These are phyloP conservation scores for Orobanche coerulescens DNA, from an alignment of 257 asterid genomes.

Conservation along the genomic window DNA sequence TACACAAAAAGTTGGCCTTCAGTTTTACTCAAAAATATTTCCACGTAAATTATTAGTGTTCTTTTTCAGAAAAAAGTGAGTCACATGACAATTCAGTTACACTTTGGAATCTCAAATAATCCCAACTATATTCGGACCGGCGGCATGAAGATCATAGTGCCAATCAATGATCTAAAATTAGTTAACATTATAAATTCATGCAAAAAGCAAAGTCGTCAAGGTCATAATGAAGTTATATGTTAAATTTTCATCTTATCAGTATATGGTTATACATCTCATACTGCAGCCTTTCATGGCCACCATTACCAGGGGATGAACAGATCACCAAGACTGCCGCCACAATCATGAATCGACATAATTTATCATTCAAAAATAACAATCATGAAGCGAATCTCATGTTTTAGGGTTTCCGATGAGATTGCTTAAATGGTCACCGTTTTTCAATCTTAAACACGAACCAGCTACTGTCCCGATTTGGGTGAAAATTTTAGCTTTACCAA, in stretches of 20 bases:
- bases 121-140: too few relatives aligned
- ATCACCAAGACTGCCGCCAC: too few relatives aligned
- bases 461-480: too few relatives aligned
- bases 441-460: too few relatives aligned
- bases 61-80: not conserved
- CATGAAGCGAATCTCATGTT: too few relatives aligned
- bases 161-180: too few relatives aligned
- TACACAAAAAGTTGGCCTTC: not conserved
- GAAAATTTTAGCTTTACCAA: too few relatives aligned
- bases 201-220: too few relatives aligned
- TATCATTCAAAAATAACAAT: not conserved
- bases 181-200: too few relatives aligned
- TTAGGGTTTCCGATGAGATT: too few relatives aligned
- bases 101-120: not conserved
- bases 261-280: not conserved
- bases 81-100: not conserved
- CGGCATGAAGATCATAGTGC: too few relatives aligned
- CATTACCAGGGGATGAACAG: not conserved
- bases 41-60: not conserved
- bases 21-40: not conserved
- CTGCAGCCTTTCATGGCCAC: not conserved
- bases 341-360: not conserved
- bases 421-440: too few relatives aligned
- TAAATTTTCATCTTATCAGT: not conserved
- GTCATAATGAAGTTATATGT: not conserved